Percentiles rank a stretch among this genome's conserved stretches.
phyloP scores from a whole-genome alignment of 371 early-diverging fungal genomes.

The Circinella minor region DNA sequence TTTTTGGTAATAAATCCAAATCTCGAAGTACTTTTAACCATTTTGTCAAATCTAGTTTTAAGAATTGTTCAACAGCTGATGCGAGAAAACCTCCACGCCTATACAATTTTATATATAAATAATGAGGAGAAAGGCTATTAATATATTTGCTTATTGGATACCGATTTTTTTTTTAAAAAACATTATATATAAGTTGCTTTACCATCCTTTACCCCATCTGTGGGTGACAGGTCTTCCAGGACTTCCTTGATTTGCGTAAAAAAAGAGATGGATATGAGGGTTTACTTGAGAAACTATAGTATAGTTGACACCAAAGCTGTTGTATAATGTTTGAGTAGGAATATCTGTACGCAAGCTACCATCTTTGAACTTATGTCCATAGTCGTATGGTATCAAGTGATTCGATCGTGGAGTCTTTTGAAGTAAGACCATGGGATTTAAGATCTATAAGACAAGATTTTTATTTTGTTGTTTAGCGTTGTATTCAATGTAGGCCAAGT shows the following conservation, averaged over 20 bases:
- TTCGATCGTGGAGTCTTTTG: conserved; percentile 70
- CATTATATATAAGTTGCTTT: conserved; percentile 8
- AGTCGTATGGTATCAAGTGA: conserved; percentile 74
- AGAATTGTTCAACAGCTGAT: conserved; percentile 74
- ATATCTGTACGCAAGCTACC: conserved; percentile 90
- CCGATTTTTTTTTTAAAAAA: too few species aligned
- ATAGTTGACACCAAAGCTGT: conserved; percentile 86
- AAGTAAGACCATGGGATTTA: conserved; percentile 82
- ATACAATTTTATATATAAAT: neutral
- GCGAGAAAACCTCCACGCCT: conserved; percentile 91
- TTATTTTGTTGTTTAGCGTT: too few species aligned
- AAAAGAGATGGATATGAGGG: conserved; percentile 89
- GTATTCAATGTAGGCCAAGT: too few species aligned
- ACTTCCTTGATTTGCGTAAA: conserved; percentile 77
- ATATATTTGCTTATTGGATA: too few species aligned
- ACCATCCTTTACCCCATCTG: conserved; percentile 63
- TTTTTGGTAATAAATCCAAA: conserved; percentile 74
- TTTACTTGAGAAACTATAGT: conserved; percentile 92
- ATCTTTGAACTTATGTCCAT: conserved; percentile 85
- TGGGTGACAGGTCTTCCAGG: conserved; percentile 75
- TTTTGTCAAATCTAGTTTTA: conserved; percentile 87
- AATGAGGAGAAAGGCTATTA: too few species aligned
- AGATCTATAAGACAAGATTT: conserved; percentile 44
- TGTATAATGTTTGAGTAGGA: conserved; percentile 73
- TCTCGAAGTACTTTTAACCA: conserved; percentile 85